Percentiles rank a stretch among this genome's conserved stretches.
phyloP scores from a whole-genome alignment of 768 basidiomycete genomes.

The Calocybe gangraenosa region DNA sequence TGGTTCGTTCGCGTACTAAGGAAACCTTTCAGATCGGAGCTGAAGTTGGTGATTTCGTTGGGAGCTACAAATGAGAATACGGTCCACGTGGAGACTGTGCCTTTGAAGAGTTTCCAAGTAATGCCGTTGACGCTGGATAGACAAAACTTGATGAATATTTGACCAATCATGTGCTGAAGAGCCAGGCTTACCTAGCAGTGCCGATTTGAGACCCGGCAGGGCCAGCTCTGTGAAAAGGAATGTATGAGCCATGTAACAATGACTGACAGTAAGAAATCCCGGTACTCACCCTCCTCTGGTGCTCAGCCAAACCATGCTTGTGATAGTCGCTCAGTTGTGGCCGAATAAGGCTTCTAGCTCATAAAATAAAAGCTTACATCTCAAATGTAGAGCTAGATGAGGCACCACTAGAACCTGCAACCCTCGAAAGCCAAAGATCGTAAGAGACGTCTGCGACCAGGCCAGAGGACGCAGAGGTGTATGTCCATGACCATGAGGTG shows the following conservation, averaged over 20 bases:
- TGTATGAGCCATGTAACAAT: not conserved
- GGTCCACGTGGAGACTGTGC: conserved; percentile 28
- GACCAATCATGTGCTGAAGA: not conserved
- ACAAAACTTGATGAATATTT: not conserved
- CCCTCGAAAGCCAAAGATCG: conserved; percentile 20
- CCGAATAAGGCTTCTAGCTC: not conserved
- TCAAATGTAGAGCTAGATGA: conserved; percentile 20
- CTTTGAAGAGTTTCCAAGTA: conserved; percentile 30
- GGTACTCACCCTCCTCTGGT: conserved; percentile 26
- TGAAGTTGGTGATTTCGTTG: conserved; percentile 29
- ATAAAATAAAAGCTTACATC: conserved; percentile 17
- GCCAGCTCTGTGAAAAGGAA: conserved; percentile 17
- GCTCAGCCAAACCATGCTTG: conserved; percentile 33
- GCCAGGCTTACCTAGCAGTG: conserved; percentile 21
- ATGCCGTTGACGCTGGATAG: conserved; percentile 20
- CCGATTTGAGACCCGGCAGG: conserved; percentile 30
- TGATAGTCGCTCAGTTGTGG: not conserved
- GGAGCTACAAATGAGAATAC: conserved; percentile 33
- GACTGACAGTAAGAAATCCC: not conserved
- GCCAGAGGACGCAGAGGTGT: conserved; percentile 18
- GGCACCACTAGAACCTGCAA: conserved; percentile 13
- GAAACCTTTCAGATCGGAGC: conserved; percentile 30
- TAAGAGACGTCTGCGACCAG: conserved; percentile 24
- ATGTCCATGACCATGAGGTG: conserved; percentile 20
- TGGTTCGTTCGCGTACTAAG: conserved; percentile 20